Conservation (phyloP, 2,329 filamentous ascomycete species). For the Talaromyces sp. region DNA sequence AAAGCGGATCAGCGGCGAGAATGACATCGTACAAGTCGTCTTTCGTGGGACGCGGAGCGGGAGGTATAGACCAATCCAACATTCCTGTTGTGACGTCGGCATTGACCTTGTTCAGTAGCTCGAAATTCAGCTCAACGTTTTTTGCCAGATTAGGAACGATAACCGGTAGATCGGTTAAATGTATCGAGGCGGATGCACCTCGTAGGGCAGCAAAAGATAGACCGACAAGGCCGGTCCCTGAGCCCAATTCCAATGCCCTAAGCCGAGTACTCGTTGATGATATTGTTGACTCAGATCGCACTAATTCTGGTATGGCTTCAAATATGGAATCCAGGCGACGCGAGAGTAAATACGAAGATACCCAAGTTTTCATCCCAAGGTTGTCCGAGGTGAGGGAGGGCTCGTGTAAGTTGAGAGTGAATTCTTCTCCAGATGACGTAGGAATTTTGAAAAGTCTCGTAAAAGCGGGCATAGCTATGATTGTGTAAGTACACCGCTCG, state of each 20-base stretch:
- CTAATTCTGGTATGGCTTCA: slow-evolving; percentile 31
- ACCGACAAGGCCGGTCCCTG: slow-evolving; percentile 88
- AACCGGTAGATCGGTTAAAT: slow-evolving; percentile 77
- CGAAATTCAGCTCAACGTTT: slow-evolving; percentile 66
- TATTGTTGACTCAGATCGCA: slow-evolving; percentile 27
- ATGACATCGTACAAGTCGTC: slow-evolving; percentile 59
- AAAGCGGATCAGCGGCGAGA: slow-evolving; percentile 81
- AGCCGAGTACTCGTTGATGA: slow-evolving; percentile 25
- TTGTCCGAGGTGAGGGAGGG: slow-evolving; percentile 84
- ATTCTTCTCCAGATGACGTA: slow-evolving; percentile 38
- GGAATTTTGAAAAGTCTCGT: slow-evolving; percentile 60
- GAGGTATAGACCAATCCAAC: slow-evolving; percentile 64
- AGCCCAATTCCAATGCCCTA: slow-evolving; percentile 71
- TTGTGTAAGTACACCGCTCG: slow-evolving; percentile 19
- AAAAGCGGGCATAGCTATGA: slow-evolving; percentile 59
- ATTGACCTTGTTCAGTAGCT: slow-evolving; percentile 52
- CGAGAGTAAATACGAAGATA: slow-evolving; percentile 80
- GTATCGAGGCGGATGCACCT: slow-evolving; percentile 53
- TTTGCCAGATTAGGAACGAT: slow-evolving; percentile 77
- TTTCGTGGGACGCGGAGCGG: slow-evolving; percentile 27
- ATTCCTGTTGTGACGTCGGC: slow-evolving; percentile 61
- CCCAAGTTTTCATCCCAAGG: slow-evolving; percentile 93
- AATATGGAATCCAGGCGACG: slow-evolving; percentile 58
- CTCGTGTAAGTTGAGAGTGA: slow-evolving; percentile 74
- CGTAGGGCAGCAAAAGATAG: slow-evolving; percentile 75